phyloP scores from a whole-genome alignment of 495 filamentous ascomycete genomes.

The Daldinia caldariorum region DNA sequence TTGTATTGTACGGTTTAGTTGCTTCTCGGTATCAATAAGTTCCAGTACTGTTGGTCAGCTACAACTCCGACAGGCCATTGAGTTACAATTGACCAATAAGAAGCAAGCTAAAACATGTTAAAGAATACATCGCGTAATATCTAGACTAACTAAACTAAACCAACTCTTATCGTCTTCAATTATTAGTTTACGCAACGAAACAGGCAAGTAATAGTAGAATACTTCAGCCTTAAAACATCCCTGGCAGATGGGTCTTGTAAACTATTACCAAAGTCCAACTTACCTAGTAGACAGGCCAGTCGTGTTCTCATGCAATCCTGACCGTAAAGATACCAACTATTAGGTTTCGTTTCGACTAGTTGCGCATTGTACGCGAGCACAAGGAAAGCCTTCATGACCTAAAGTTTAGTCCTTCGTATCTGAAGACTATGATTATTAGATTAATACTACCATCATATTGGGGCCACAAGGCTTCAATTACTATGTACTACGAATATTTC shows the following conservation, averaged over 20 bases:
- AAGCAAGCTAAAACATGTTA: not conserved
- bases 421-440: not conserved
- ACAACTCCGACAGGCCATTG: not conserved
- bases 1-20: no score
- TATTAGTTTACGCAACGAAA: not conserved
- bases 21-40: not conserved
- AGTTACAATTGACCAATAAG: not conserved
- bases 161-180: not conserved
- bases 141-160: not conserved
- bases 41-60: not conserved
- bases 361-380: not conserved
- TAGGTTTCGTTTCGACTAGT: not conserved
- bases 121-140: conserved; percentile 1
- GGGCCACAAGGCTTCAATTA: no score
- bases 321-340: not conserved
- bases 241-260: not conserved
- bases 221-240: not conserved
- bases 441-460: not conserved
- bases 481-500: no score
- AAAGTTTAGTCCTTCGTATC: not conserved
- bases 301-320: not conserved
- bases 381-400: not conserved
- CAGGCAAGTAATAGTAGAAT: not conserved
- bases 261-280: not conserved
- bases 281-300: not conserved